Base-by-base conservation (phyloP, 116 monocot species). In the Cymodocea nodosa region DNA sequence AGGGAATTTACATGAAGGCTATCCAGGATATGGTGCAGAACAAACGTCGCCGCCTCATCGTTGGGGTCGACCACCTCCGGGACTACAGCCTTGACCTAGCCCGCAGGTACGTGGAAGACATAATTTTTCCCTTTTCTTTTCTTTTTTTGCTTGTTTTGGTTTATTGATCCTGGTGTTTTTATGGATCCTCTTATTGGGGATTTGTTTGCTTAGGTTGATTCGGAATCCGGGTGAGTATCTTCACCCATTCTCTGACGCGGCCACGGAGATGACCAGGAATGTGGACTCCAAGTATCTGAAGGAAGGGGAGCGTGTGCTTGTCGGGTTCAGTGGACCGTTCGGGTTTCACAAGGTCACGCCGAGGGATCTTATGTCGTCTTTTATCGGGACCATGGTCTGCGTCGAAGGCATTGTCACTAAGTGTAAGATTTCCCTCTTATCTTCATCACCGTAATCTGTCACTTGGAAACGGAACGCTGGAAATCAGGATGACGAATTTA, bases 371-470 rank as follows among this genome's bases (percentile, higher is more conserved):
- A 95, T 95, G 90, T 90, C 95, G 15, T 81, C 87, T 25, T 95
- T 95, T 79, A 90, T 95, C 15, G 95, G 95, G 6, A 76, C 90
- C 56, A 95, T 95, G 95, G 95, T 95, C 59, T 83, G 87, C 35
- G 90, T 90, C 15, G 85, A 90, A 79, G 95, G 95, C 64, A 95
- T 95, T 52, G 85, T 95, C 76, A 95, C 95, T 48, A 95, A 95
- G 81, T 95, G 95, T 95, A 85, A 74, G 56, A 18, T 39, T 59
- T 24, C 58, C 49, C 49, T 23, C 6, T 23, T 6, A 8, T 44
- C 44, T 12, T 12, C 12, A 10, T 44, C 44, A 44, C 44, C 12
- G 9, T 44, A 12, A 44, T 10, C 12, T 44, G 1, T 44, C 44
- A 12, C 7, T 44, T 44, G 9, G 44, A 44, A 44, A 7, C 8